A percentile compares a stretch with the other conserved stretches of the same genome.
Conservation (phyloP, 768 basidiomycete species). For the Boletus speciosus region DNA sequence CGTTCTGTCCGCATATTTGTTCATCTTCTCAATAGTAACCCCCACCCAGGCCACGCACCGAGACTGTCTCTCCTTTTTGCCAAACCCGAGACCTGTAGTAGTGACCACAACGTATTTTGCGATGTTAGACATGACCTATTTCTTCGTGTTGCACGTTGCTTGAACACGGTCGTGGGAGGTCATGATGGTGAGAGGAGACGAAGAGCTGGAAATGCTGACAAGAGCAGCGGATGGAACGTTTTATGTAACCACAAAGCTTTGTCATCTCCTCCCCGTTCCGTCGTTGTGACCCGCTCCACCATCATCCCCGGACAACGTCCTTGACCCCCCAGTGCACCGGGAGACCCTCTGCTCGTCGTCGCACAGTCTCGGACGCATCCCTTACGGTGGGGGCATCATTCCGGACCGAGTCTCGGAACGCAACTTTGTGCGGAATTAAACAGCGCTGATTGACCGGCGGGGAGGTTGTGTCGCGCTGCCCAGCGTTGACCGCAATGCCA, state of each 20-base stretch:
- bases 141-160: neutral
- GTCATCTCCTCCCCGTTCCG: slow-evolving; percentile 24
- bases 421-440: neutral
- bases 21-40: slow-evolving; percentile 6
- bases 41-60: slow-evolving; percentile 11
- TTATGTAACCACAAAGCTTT: slow-evolving; percentile 36
- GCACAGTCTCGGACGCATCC: neutral
- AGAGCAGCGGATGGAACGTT: slow-evolving; percentile 27
- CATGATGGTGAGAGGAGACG: slow-evolving; percentile 35
- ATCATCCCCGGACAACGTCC: neutral
- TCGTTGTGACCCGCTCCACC: neutral
- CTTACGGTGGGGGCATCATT: too few relatives aligned
- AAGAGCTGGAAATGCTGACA: slow-evolving; percentile 34
- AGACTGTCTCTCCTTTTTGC: neutral
- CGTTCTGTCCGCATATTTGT: neutral
- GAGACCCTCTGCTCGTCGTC: neutral
- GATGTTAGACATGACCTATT: slow-evolving; percentile 1
- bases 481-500: neutral
- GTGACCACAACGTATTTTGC: neutral
- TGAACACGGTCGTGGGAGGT: neutral
- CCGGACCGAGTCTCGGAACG: neutral
- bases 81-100: slow-evolving; percentile 12
- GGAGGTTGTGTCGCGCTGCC: neutral
- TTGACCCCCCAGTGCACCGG: too few relatives aligned
- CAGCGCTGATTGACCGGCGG: neutral